Evolutionary conservation across 805 yeast species (phyloP).

Genomic region (Teunomyces tritomae): DNA sequence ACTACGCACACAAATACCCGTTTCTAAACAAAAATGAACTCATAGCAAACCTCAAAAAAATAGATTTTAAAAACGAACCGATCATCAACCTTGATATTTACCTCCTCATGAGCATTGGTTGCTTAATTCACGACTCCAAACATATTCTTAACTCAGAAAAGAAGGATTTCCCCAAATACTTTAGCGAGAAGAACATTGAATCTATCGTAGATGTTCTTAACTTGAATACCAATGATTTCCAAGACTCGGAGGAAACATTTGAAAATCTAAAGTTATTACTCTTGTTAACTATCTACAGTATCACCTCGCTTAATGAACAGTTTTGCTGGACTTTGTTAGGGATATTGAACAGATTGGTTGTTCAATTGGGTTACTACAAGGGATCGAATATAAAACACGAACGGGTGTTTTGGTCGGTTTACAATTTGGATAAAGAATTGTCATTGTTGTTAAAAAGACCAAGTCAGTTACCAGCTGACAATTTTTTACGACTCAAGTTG

Average conservation of each 20-base stretch:
- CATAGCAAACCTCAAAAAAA: conserved; percentile 19
- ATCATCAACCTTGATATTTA: conserved; percentile 38
- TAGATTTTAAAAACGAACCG: conserved; percentile 33
- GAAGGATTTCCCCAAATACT: conserved; percentile 23
- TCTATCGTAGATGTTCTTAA: conserved; percentile 33
- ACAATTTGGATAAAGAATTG: conserved; percentile 38
- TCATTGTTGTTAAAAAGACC: conserved; percentile 34
- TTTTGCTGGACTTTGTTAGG: conserved; percentile 37
- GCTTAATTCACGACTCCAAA: conserved; percentile 32
- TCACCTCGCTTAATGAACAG: conserved; percentile 26
- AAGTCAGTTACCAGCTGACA: conserved; percentile 30
- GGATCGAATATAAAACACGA: conserved; percentile 6
- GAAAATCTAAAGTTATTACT: conserved; percentile 30
- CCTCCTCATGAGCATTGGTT: conserved; percentile 38
- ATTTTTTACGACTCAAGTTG: conserved; percentile 15
- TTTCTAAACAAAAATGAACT: conserved; percentile 25
- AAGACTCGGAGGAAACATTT: conserved; percentile 19
- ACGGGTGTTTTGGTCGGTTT: conserved; percentile 35
- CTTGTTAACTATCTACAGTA: conserved; percentile 29
- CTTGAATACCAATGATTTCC: conserved; percentile 18
- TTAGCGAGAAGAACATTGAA: conserved; percentile 31
- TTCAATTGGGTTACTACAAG: conserved; percentile 21
- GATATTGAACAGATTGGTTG: conserved; percentile 26
- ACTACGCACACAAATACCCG: conserved; percentile 36
- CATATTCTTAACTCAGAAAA: conserved; percentile 14